Evolutionary conservation across 2,329 filamentous ascomycete genomes (phyloP).

Genomic region (Colletotrichum tofieldiae): DNA sequence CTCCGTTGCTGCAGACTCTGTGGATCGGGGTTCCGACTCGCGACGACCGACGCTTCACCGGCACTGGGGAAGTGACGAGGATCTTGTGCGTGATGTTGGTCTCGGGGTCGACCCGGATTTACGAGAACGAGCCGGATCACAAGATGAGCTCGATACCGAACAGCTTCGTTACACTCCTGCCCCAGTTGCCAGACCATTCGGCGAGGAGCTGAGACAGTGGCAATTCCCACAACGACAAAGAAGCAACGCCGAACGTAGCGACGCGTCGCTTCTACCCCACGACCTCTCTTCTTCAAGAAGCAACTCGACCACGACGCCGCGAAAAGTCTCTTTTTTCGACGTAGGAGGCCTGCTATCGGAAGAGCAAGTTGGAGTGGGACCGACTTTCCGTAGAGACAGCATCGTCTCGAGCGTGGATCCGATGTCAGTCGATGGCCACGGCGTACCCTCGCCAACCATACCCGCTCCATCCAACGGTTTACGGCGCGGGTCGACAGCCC

Average conservation of each 20-base stretch:
- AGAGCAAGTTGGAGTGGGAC: slow-evolving; percentile 53
- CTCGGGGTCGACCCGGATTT: slow-evolving; percentile 74
- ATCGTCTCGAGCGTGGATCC: slow-evolving; percentile 60
- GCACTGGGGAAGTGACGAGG: slow-evolving; percentile 91
- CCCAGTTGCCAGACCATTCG: slow-evolving; percentile 51
- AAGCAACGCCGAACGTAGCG: slow-evolving; percentile 59
- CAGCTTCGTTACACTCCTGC: slow-evolving; percentile 55
- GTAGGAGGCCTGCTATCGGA: slow-evolving; percentile 82
- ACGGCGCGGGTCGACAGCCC: slow-evolving; percentile 68
- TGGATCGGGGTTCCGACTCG: slow-evolving; percentile 63
- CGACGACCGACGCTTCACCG: slow-evolving; percentile 69
- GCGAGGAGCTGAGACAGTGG: slow-evolving; percentile 63
- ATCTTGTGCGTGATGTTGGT: slow-evolving; percentile 86
- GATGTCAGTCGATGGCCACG: slow-evolving; percentile 50
- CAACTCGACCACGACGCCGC: slow-evolving; percentile 62
- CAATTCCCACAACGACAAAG: slow-evolving; percentile 60
- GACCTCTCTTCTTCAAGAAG: slow-evolving; percentile 57
- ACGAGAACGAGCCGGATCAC: slow-evolving; percentile 54
- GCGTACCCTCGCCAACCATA: slow-evolving; percentile 59
- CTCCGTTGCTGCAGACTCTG: slow-evolving; percentile 73
- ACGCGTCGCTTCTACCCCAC: slow-evolving; percentile 60
- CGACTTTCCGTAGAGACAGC: slow-evolving; percentile 58
- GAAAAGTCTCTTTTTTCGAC: slow-evolving; percentile 86
- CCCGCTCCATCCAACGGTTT: slow-evolving; percentile 62
- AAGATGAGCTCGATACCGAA: slow-evolving; percentile 37